Evolutionary conservation across 306 rosid genomes (phyloP).

Genomic region (Castanopsis chinensis): DNA sequence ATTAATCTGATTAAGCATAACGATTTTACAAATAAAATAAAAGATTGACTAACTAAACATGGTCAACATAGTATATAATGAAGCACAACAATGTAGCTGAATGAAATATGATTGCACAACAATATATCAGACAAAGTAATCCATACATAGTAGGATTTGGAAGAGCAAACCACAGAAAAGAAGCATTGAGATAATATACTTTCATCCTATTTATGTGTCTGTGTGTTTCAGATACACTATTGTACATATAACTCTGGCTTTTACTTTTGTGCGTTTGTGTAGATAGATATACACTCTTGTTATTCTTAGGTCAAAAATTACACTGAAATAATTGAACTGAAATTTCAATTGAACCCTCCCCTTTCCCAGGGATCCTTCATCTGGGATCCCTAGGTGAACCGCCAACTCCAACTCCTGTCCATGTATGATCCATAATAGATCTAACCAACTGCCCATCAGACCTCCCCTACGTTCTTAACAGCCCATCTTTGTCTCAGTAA

Average conservation of each 20-base stretch:
- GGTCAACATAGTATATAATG: background rate
- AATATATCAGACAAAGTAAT: background rate
- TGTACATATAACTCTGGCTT: background rate
- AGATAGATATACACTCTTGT: background rate
- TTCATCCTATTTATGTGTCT: too few relatives aligned
- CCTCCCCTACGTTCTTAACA: background rate
- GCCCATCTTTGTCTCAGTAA: background rate
- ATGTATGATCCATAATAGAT: too few relatives aligned
- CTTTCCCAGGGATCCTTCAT: too few relatives aligned
- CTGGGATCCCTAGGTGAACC: too few relatives aligned
- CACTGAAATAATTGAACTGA: too few relatives aligned
- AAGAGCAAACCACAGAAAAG: too few relatives aligned
- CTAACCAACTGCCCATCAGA: too few relatives aligned
- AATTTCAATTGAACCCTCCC: too few relatives aligned
- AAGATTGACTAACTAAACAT: background rate
- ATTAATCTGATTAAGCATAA: slow-evolving; percentile 66
- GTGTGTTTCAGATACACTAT: background rate
- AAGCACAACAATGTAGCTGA: background rate
- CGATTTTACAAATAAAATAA: background rate
- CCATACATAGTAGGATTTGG: background rate
- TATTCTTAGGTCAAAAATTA: too few relatives aligned
- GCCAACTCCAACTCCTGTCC: too few relatives aligned
- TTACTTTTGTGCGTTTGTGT: background rate
- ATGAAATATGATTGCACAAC: background rate
- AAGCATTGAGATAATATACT: too few relatives aligned